A percentile compares a stretch with the other conserved stretches of the same genome.
Evolutionary conservation across 345 rosid species (phyloP).

Genomic region (Bretschneidera sinensis): DNA sequence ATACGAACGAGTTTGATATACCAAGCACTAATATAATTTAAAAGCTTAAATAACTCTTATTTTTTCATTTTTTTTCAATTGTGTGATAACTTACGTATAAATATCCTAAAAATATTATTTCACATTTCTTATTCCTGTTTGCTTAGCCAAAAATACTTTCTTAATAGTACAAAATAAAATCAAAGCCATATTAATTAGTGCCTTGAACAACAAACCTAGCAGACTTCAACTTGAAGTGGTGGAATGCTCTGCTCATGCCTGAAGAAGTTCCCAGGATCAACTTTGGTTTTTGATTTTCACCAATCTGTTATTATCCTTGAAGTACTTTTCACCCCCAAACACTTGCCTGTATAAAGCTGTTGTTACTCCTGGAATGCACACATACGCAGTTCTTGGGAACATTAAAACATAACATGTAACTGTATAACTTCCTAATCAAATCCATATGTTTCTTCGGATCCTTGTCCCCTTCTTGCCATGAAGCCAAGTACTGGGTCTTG

Average conservation of each 20-base stretch:
- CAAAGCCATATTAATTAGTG: too few relatives aligned
- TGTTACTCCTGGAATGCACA: constrained; percentile 42
- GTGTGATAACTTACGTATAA: too few relatives aligned
- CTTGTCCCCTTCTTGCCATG: constrained; percentile 33
- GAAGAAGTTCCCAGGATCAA: constrained; percentile 58
- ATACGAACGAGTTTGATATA: too few relatives aligned
- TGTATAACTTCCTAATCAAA: constrained; percentile 42
- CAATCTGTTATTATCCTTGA: constrained; percentile 43
- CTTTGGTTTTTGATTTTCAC: constrained; percentile 40
- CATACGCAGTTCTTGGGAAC: constrained; percentile 47
- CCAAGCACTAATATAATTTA: too few relatives aligned
- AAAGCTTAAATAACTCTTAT: too few relatives aligned
- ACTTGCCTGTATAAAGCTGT: constrained; percentile 32
- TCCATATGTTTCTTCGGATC: constrained; percentile 21
- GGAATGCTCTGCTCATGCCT: constrained; percentile 70
- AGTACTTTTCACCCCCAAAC: constrained; percentile 51
- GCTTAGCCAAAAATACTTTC: not conserved
- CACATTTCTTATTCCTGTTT: not conserved
- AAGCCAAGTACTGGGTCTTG: constrained; percentile 38
- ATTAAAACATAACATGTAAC: constrained; percentile 47
- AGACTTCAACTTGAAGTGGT: constrained; percentile 13
- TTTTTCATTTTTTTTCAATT: too few relatives aligned
- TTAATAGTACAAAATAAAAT: too few relatives aligned
- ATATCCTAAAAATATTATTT: too few relatives aligned
- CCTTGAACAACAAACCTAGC: too few relatives aligned